phyloP scores from a whole-genome alignment of 331 rosid genomes.

The Pyrus hybrid region DNA sequence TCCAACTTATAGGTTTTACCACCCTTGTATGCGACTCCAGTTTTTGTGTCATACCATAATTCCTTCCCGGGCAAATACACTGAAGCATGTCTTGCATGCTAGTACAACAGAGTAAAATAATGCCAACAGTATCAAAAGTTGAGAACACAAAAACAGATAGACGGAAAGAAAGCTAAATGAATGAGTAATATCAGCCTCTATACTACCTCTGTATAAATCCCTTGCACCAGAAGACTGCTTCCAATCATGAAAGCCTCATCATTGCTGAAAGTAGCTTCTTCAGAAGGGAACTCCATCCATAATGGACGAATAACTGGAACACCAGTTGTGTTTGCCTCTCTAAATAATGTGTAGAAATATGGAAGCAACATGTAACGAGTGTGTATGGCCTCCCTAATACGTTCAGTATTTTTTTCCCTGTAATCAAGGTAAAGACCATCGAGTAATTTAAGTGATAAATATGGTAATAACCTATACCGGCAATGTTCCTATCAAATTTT shows the following conservation, averaged over 20 bases:
- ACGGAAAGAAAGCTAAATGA: slow-evolving; percentile 3
- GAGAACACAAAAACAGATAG: background rate
- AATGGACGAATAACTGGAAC: slow-evolving; percentile 82
- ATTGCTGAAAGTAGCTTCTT: slow-evolving; percentile 81
- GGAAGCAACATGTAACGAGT: slow-evolving; percentile 83
- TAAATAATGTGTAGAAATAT: slow-evolving; percentile 78
- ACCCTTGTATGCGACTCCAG: slow-evolving; percentile 69
- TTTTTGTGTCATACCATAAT: slow-evolving; percentile 79
- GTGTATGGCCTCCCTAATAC: slow-evolving; percentile 79
- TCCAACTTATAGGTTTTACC: slow-evolving; percentile 64
- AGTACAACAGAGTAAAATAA: slow-evolving; percentile 12
- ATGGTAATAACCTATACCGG: background rate
- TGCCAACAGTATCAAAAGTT: background rate
- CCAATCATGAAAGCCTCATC: slow-evolving; percentile 99
- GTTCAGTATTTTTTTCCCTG: slow-evolving; percentile 76
- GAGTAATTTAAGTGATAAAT: background rate
- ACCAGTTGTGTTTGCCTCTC: slow-evolving; percentile 86
- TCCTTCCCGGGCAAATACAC: slow-evolving; percentile 87
- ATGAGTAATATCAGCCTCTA: background rate
- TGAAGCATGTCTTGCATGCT: slow-evolving; percentile 66
- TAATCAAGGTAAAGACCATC: slow-evolving; percentile 5
- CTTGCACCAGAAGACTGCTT: slow-evolving; percentile 84
- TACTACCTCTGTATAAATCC: slow-evolving; percentile 82
- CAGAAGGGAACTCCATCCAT: slow-evolving; percentile 99
- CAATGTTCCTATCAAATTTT: background rate